Conservation (phyloP, 2,329 filamentous ascomycete genomes). For the Aschersonia sp. region DNA sequence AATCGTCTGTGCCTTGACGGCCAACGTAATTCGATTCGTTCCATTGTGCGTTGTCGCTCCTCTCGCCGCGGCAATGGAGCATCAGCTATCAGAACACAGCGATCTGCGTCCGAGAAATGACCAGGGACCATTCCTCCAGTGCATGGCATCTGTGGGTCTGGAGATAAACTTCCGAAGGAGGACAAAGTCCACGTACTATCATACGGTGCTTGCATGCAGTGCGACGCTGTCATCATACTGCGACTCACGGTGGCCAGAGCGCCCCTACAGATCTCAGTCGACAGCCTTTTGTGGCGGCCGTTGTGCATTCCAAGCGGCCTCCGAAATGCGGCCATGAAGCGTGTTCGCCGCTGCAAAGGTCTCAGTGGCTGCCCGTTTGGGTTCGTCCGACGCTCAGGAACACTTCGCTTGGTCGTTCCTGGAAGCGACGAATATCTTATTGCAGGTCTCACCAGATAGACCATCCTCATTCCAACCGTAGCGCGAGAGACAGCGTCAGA, state of each 20-base stretch:
- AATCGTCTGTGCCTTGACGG: too few relatives aligned
- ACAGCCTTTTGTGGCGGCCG: background rate
- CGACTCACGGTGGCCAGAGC: constrained; percentile 1
- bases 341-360: background rate
- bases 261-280: constrained; percentile 1
- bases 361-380: background rate
- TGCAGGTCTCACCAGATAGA: background rate
- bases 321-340: background rate
- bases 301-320: background rate
- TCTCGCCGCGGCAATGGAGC: too few relatives aligned
- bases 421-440: background rate
- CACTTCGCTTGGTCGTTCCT: too few relatives aligned
- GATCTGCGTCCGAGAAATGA: too few relatives aligned
- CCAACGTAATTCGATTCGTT: too few relatives aligned
- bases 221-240: constrained; percentile 2
- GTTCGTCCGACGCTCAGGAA: too few relatives aligned
- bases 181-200: constrained; percentile 1
- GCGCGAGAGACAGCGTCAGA: background rate
- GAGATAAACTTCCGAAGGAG: constrained; percentile 2
- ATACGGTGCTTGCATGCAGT: constrained; percentile 1
- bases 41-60: too few relatives aligned
- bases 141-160: constrained; percentile 1
- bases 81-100: too few relatives aligned
- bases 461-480: background rate
- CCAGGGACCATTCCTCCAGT: too few relatives aligned